Base-by-base conservation (phyloP, 2,329 filamentous ascomycete genomes). In the Sporothrix brunneoviolacea region DNA sequence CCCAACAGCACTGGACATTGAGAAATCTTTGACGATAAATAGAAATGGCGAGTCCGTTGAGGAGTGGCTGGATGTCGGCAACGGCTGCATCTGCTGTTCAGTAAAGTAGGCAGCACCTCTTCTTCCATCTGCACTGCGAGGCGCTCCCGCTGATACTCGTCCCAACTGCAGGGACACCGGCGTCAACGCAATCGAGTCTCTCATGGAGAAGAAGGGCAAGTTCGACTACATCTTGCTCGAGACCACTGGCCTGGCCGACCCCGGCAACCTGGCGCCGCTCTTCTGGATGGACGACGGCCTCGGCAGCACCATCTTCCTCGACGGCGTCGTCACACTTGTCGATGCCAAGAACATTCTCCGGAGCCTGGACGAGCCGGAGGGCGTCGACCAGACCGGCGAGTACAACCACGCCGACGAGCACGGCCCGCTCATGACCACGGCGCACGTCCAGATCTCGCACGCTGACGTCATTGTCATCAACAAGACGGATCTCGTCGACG, bases 211-310 rank as follows among this genome's bases (percentile, higher is more conserved):
- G 61, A 88, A 88, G 57, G 91, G 91, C 44, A 84, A 84, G 4
- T 98, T 98, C 63, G 93, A 98, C 70, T 98, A 97, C 70, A 97
- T 98, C 57, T 78, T 98, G 3, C 82, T 98, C 1, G 93, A 98
- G 67, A 98, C 93, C 0, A 97, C 93, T 0, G 93, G 93, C 0
- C 77, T 98, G 6, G 93, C 93, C 4, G 91, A 98, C 62, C 93
- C 93, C 0, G 93, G 93, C 1, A 97, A 97, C 61, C 82, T 98
- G 46, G 93, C 93, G 0, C 93, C 93, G 1, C 71, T 97, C 13
- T 98, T 98, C 70, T 98, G 93, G 93, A 84, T 98, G 22, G 93
- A 98, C 60, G 91, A 97, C 58, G 93, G 91, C 0, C 77, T 98
- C 3, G 91, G 90, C 8, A 95, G 91, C 66, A 91, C 86, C 33